These are phyloP conservation scores for Penicillium hordei DNA, from an alignment of 2,329 filamentous ascomycete species.

Conservation along the genomic window DNA sequence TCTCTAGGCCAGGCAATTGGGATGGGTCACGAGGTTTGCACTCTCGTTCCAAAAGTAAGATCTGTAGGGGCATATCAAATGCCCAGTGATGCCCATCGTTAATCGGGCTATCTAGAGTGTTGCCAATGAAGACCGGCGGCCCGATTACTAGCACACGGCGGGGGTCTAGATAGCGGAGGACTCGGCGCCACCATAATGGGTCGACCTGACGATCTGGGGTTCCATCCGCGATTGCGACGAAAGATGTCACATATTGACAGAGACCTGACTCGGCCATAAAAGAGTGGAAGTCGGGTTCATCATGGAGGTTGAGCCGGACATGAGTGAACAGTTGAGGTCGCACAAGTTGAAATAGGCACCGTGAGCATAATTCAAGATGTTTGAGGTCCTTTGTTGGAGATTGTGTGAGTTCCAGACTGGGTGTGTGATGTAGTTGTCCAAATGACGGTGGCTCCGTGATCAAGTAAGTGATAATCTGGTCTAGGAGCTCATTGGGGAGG, in stretches of 20 bases:
- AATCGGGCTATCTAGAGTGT: slow-evolving; percentile 58
- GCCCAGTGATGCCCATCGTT: slow-evolving; percentile 61
- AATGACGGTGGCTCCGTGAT: slow-evolving; percentile 52
- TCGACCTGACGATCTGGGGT: slow-evolving; percentile 41
- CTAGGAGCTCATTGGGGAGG: slow-evolving; percentile 63
- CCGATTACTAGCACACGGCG: slow-evolving; percentile 58
- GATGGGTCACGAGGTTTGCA: slow-evolving; percentile 14
- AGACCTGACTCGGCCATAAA: slow-evolving; percentile 41
- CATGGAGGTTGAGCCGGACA: slow-evolving; percentile 41
- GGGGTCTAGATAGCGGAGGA: slow-evolving; percentile 58
- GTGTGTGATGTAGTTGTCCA: slow-evolving; percentile 52
- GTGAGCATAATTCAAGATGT: slow-evolving; percentile 55
- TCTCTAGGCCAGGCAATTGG: slow-evolving; percentile 30
- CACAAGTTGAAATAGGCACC: slow-evolving; percentile 53
- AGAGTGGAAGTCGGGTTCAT: slow-evolving; percentile 37
- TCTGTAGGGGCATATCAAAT: slow-evolving; percentile 63
- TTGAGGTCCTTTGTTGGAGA: slow-evolving; percentile 52
- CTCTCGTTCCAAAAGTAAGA: slow-evolving; percentile 50
- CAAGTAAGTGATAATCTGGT: slow-evolving; percentile 58
- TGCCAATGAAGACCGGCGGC: slow-evolving; percentile 62
- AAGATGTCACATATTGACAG: slow-evolving; percentile 45
- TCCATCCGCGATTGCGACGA: slow-evolving; percentile 48
- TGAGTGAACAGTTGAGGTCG: slow-evolving; percentile 61
- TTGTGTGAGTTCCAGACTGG: slow-evolving; percentile 45
- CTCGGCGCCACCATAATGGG: slow-evolving; percentile 54